Conservation (phyloP, 2,329 filamentous ascomycete species). For the Cercospora zeina region DNA sequence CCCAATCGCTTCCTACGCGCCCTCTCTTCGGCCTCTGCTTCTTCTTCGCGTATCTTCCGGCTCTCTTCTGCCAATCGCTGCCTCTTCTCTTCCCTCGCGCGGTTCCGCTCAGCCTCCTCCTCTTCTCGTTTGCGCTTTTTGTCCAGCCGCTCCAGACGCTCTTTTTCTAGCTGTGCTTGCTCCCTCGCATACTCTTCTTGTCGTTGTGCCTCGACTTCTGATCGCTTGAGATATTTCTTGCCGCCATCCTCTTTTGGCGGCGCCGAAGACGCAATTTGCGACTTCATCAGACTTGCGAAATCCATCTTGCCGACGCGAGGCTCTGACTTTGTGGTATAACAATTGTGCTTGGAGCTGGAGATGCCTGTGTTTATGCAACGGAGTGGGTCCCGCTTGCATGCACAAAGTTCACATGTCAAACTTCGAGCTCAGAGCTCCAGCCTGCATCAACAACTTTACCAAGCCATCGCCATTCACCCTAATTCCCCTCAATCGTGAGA, state of each 20-base stretch:
- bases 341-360: background rate
- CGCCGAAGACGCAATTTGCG: slow-evolving; percentile 67
- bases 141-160: slow-evolving; percentile 66
- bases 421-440: slow-evolving; percentile 9
- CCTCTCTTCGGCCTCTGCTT: slow-evolving; percentile 71
- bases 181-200: slow-evolving; percentile 77
- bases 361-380: background rate
- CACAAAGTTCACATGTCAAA: slow-evolving; percentile 9
- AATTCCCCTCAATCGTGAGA: background rate
- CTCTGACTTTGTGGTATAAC: background rate
- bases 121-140: slow-evolving; percentile 90
- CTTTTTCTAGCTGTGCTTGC: slow-evolving; percentile 70
- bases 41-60: slow-evolving; percentile 65
- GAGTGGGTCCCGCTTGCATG: background rate
- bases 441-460: background rate
- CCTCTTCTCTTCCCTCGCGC: slow-evolving; percentile 76
- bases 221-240: slow-evolving; percentile 81
- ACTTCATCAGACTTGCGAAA: slow-evolving; percentile 89
- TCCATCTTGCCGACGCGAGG: slow-evolving; percentile 65
- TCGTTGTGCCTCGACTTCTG: slow-evolving; percentile 81
- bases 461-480: slow-evolving; percentile 5
- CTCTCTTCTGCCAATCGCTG: slow-evolving; percentile 79
- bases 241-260: slow-evolving; percentile 63
- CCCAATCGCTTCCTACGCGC: slow-evolving; percentile 74
- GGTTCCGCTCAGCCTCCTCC: slow-evolving; percentile 70